Conservation (phyloP, 2,329 filamentous ascomycete genomes). For the Pezizomycotina sp. region DNA sequence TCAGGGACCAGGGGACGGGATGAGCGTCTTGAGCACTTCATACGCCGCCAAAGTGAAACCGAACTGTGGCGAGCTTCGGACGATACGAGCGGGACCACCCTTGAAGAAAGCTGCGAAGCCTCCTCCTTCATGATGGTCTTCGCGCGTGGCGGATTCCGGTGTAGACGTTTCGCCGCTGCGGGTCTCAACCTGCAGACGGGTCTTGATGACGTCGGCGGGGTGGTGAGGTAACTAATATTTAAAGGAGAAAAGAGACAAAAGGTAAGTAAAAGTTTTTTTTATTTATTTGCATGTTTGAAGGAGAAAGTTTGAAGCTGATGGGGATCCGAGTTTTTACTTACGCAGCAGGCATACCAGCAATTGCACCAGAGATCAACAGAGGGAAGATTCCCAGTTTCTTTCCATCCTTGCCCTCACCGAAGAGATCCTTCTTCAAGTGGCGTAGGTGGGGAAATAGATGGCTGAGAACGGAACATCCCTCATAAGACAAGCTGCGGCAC, state of each 20-base stretch:
- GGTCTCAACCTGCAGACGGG: conserved; percentile 88
- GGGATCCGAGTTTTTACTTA: no score
- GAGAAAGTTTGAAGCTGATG: no score
- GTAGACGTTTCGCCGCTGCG: conserved; percentile 78
- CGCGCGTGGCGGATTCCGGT: no score
- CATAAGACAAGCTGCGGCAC: conserved; percentile 79
- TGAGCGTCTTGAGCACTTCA: conserved; percentile 65
- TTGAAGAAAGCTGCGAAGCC: conserved; percentile 97
- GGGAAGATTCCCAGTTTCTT: conserved; percentile 84
- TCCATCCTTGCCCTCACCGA: conserved; percentile 61
- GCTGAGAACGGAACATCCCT: conserved; percentile 95
- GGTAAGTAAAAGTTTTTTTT: no score
- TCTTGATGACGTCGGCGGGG: conserved; percentile 98
- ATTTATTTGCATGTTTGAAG: no score
- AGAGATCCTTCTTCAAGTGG: conserved; percentile 86
- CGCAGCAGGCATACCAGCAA: conserved; percentile 77
- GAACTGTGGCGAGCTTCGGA: conserved; percentile 92
- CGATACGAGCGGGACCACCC: conserved; percentile 83
- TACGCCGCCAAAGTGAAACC: conserved; percentile 94
- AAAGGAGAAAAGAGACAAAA: no score
- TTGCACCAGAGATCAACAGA: conserved; percentile 84
- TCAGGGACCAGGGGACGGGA: conserved; percentile 55
- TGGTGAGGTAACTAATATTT: conserved; percentile 70
- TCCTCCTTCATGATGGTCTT: conserved; percentile 72
- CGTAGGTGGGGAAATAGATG: conserved; percentile 97